Percentiles rank a stretch among this genome's conserved stretches.
Evolutionary conservation across 148 eudicot genomes (phyloP).

Genomic region (Mesembryanthemum crystallinum): DNA sequence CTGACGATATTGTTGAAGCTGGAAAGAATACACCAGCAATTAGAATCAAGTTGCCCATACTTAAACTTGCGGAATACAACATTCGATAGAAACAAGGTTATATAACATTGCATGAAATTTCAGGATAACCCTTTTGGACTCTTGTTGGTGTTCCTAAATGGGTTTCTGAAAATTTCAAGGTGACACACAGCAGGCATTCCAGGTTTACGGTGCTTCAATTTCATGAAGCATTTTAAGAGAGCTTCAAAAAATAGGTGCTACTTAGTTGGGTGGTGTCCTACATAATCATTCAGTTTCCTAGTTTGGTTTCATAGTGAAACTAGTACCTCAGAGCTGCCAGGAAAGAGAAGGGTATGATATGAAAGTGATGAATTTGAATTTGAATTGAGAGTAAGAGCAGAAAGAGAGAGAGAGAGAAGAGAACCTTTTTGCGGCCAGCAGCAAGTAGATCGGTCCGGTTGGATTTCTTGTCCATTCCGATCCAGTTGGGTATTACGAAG

Average conservation of each 20-base stretch:
- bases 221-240: too few species aligned
- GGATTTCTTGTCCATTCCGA: constrained; percentile 74
- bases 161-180: not conserved
- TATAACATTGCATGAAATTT: not conserved
- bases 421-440: constrained; percentile 93
- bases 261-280: not conserved
- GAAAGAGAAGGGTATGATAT: not conserved
- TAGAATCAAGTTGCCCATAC: constrained; percentile 1
- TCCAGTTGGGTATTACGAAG: constrained; percentile 13
- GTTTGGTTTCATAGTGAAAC: not conserved
- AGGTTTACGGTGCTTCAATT: too few species aligned
- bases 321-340: not conserved
- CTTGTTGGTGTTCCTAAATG: not conserved
- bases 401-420: not conserved
- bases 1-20: constrained; percentile 91
- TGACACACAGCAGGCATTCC: too few species aligned
- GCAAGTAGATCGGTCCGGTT: constrained; percentile 90
- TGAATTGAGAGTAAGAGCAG: too few species aligned
- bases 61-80: too few species aligned
- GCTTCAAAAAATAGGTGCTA: too few species aligned
- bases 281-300: too few species aligned
- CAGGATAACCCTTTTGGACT: not conserved
- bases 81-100: not conserved
- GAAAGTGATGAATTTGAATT: too few species aligned
- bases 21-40: constrained; percentile 23